A percentile compares a stretch with the other conserved stretches of the same genome.
phyloP scores from a whole-genome alignment of 73 alveolate species.

The Paramecium tetraurelia region DNA sequence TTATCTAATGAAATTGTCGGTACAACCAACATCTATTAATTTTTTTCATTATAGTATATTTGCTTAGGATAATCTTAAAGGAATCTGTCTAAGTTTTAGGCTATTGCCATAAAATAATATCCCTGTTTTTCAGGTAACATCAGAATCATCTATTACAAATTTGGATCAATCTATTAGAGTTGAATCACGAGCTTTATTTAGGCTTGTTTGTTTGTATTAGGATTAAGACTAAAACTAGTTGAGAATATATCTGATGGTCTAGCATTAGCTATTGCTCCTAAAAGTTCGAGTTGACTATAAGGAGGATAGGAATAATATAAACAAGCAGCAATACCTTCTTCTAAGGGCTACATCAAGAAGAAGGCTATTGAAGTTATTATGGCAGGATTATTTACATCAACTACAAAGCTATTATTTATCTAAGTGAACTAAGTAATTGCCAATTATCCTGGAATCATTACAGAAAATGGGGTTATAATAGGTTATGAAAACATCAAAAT shows the following conservation, averaged over 20 bases:
- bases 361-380: conserved; percentile 72
- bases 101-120: conserved; percentile 88
- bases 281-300: conserved; percentile 79
- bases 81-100: conserved; percentile 81
- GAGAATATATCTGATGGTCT: conserved; percentile 96
- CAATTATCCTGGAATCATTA: conserved; percentile 69
- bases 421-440: conserved; percentile 56
- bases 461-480: conserved; percentile 56
- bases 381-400: conserved; percentile 72
- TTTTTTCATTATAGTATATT: conserved; percentile 62
- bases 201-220: conserved; percentile 74
- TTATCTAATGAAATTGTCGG: conserved; percentile 86
- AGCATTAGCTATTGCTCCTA: conserved; percentile 94
- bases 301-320: conserved; percentile 87
- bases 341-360: conserved; percentile 74
- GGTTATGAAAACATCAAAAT: background rate
- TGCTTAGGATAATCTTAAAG: conserved; percentile 81
- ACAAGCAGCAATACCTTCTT: conserved; percentile 85
- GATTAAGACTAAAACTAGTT: conserved; percentile 92
- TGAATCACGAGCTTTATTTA: conserved; percentile 81
- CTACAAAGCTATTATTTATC: conserved; percentile 54
- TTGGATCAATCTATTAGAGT: conserved; percentile 76
- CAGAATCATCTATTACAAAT: conserved; percentile 69
- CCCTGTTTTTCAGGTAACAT: conserved; percentile 77
- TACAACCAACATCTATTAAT: conserved; percentile 70